Conservation (phyloP, 176 grass and related monocot species). For the Elaeis guineensis region DNA sequence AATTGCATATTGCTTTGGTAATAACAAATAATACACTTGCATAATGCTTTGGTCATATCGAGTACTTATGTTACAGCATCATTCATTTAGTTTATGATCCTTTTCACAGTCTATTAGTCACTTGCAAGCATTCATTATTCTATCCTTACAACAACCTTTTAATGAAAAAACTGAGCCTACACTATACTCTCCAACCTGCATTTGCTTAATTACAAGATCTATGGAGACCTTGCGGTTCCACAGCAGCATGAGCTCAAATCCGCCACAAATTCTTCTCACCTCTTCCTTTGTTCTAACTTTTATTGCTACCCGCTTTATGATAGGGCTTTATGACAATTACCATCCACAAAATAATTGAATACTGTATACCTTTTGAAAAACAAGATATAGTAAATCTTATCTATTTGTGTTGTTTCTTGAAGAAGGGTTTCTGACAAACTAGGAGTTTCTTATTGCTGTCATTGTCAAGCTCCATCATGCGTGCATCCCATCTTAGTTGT, state of each 20-base stretch:
- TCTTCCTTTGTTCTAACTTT: slow-evolving; percentile 6
- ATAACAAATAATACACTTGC: slow-evolving; percentile 44
- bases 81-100: slow-evolving; percentile 37
- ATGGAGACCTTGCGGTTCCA: slow-evolving; percentile 54
- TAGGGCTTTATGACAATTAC: too few relatives aligned
- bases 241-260: slow-evolving; percentile 38
- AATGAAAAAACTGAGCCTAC: slow-evolving; percentile 42
- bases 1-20: slow-evolving; percentile 33
- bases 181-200: slow-evolving; percentile 26
- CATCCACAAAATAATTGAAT: neutral
- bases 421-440: slow-evolving; percentile 86
- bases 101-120: slow-evolving; percentile 21
- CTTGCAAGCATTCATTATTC: slow-evolving; percentile 23
- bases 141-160: slow-evolving; percentile 26
- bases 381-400: neutral
- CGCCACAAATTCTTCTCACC: neutral
- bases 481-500: slow-evolving; percentile 84
- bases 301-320: too few relatives aligned
- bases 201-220: slow-evolving; percentile 31
- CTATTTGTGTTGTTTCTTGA: slow-evolving; percentile 46
- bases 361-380: slow-evolving; percentile 8
- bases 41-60: slow-evolving; percentile 33
- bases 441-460: slow-evolving; percentile 85
- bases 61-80: slow-evolving; percentile 43
- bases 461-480: slow-evolving; percentile 69